Percentiles rank a stretch among this genome's conserved stretches.
These are phyloP conservation scores for Paecilomyces formosus DNA, from an alignment of 2,329 filamentous ascomycete genomes.

Conservation along the genomic window DNA sequence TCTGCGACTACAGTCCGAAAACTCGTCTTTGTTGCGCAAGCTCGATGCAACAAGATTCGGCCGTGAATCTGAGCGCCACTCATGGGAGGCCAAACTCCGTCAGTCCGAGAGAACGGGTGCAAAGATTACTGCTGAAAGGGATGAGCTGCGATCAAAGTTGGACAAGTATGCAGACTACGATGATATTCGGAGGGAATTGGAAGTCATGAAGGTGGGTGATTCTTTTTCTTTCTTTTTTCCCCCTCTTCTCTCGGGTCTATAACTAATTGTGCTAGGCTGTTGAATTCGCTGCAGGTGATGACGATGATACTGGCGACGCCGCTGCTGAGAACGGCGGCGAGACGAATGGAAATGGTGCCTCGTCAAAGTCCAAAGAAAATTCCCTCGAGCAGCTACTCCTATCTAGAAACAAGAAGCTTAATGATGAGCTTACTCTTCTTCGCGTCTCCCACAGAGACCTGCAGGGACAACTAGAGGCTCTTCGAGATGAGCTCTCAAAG, in stretches of 20 bases:
- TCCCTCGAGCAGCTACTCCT: conserved; percentile 85
- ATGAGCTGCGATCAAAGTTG: conserved; percentile 70
- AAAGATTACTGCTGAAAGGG: conserved; percentile 70
- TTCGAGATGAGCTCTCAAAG: conserved; percentile 76
- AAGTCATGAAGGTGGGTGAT: conserved; percentile 67
- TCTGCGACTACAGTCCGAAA: conserved; percentile 83
- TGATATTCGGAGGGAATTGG: conserved; percentile 89
- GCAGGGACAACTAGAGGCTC: conserved; percentile 66
- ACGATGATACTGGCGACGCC: conserved; percentile 48
- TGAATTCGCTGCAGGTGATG: conserved; percentile 87
- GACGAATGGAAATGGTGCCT: conserved; percentile 38
- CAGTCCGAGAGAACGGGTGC: conserved; percentile 71
- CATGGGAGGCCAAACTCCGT: conserved; percentile 67
- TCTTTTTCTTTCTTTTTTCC: background rate
- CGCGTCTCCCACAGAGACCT: conserved; percentile 92
- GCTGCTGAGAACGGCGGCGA: conserved; percentile 25
- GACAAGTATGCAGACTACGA: conserved; percentile 92
- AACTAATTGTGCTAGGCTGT: conserved; percentile 57
- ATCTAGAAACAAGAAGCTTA: conserved; percentile 91
- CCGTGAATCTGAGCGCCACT: conserved; percentile 70
- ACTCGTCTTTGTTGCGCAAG: conserved; percentile 82
- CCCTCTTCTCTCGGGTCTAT: no score
- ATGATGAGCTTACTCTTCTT: conserved; percentile 85
- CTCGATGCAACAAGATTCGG: conserved; percentile 78
- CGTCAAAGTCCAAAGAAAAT: conserved; percentile 59